Evolutionary conservation across 768 basidiomycete genomes (phyloP).

Genomic region (Hebeloma cylindrosporum): DNA sequence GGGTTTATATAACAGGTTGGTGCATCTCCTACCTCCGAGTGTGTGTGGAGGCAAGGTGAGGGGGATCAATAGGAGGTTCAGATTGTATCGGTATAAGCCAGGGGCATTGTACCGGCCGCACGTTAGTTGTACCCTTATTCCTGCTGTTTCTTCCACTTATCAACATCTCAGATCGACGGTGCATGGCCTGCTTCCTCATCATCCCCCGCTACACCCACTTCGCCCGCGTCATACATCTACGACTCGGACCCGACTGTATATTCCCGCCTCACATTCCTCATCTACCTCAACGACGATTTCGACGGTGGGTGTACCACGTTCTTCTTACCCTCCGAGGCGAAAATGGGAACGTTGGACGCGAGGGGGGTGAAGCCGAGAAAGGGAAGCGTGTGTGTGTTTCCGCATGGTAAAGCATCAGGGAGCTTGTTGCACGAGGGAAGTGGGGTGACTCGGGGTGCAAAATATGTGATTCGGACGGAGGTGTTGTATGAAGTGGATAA

Average conservation of each 20-base stretch:
- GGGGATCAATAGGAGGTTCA: conserved; percentile 50
- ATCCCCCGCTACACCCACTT: conserved; percentile 30
- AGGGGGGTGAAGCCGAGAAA: conserved; percentile 46
- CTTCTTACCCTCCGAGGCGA: conserved; percentile 45
- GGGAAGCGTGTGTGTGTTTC: conserved; percentile 52
- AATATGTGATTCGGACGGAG: conserved; percentile 41
- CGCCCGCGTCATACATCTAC: conserved; percentile 41
- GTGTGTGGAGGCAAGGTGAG: conserved; percentile 43
- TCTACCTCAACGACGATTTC: conserved; percentile 45
- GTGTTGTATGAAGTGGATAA: conserved; percentile 39
- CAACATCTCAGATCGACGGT: conserved; percentile 42
- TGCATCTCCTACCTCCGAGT: conserved; percentile 39
- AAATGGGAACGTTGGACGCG: conserved; percentile 47
- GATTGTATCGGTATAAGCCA: conserved; percentile 50
- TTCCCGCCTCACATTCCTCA: conserved; percentile 48
- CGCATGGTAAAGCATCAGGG: conserved; percentile 37
- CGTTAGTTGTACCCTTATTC: conserved; percentile 21
- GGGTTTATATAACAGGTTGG: conserved; percentile 41
- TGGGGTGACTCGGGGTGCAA: conserved; percentile 34
- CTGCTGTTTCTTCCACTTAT: background rate
- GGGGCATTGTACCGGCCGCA: conserved; percentile 53
- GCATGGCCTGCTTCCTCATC: conserved; percentile 53
- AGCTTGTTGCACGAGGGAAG: conserved; percentile 41
- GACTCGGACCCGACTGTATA: conserved; percentile 48
- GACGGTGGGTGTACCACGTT: conserved; percentile 52